These are phyloP conservation scores for Picea sitchensis DNA, from an alignment of 75 land plant genomes.

Conservation along the genomic window DNA sequence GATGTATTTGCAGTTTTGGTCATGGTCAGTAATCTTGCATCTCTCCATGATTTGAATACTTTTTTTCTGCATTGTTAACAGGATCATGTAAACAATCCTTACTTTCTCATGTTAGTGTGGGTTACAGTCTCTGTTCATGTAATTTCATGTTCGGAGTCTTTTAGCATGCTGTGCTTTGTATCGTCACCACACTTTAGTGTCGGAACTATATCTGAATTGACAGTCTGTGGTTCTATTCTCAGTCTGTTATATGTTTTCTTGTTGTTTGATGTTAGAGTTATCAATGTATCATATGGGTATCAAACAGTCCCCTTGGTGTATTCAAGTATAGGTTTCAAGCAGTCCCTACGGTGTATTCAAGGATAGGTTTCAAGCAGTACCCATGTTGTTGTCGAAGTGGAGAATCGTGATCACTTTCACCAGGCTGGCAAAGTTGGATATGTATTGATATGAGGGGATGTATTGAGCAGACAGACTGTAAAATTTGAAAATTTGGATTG, in stretches of 20 bases:
- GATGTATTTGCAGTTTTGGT: not conserved
- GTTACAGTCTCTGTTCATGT: not conserved
- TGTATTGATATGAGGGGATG: not conserved
- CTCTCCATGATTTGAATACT: not conserved
- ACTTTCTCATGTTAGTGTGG: not conserved
- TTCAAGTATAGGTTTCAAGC: not conserved
- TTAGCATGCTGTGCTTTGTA: not conserved
- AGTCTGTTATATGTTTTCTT: not conserved
- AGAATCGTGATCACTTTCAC: not conserved
- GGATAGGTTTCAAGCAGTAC: not conserved
- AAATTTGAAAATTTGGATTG: not conserved
- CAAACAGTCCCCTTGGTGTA: not conserved
- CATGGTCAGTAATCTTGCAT: not conserved
- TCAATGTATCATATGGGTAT: not conserved
- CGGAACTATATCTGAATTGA: too few relatives aligned
- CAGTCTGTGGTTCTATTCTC: too few relatives aligned
- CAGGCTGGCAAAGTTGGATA: not conserved
- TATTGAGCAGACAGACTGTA: not conserved
- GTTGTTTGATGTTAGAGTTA: not conserved
- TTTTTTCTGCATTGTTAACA: not conserved
- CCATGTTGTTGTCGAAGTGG: not conserved
- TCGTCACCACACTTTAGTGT: too few relatives aligned
- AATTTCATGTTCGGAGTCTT: not conserved
- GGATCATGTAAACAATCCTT: not conserved
- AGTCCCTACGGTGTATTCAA: not conserved